Percentiles rank a stretch among this genome's conserved stretches.
phyloP scores from a whole-genome alignment of 345 rosid species.

The Luvunga scandens region DNA sequence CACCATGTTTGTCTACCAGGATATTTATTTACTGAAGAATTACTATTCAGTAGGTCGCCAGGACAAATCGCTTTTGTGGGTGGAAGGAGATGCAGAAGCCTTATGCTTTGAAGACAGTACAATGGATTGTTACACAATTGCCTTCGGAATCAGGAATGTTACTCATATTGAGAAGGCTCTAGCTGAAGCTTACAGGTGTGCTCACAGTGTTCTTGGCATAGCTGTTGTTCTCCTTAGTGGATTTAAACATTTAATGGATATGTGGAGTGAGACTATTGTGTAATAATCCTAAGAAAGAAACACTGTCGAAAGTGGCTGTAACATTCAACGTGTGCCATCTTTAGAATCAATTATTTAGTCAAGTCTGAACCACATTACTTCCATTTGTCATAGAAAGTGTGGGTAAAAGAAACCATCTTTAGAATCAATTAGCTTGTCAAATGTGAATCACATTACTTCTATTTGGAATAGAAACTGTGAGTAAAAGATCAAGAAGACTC shows the following conservation, averaged over 20 bases:
- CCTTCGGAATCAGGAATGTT: slow-evolving; percentile 97
- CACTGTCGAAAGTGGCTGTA: not conserved
- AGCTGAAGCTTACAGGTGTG: slow-evolving; percentile 77
- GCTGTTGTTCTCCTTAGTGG: not conserved
- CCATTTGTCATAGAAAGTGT: too few species aligned
- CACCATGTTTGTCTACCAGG: not conserved
- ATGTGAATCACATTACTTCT: not conserved
- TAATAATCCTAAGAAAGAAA: not conserved
- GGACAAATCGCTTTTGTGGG: slow-evolving; percentile 75
- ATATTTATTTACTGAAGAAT: too few species aligned
- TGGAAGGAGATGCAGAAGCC: slow-evolving; percentile 91
- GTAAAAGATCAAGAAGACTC: too few species aligned
- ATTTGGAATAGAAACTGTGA: too few species aligned
- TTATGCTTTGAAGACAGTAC: slow-evolving; percentile 66
- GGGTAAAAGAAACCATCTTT: not conserved
- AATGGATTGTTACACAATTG: slow-evolving; percentile 95
- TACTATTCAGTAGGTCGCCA: too few species aligned
- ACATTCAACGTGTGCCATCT: not conserved
- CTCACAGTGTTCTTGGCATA: not conserved
- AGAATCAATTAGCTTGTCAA: not conserved
- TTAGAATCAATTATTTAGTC: not conserved
- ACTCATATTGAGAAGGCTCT: slow-evolving; percentile 94
- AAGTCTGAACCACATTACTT: not conserved
- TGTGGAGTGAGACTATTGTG: not conserved
- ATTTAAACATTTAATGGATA: not conserved